Base-by-base conservation (phyloP, 495 filamentous ascomycete species). In the Lindgomyces ingoldianus region DNA sequence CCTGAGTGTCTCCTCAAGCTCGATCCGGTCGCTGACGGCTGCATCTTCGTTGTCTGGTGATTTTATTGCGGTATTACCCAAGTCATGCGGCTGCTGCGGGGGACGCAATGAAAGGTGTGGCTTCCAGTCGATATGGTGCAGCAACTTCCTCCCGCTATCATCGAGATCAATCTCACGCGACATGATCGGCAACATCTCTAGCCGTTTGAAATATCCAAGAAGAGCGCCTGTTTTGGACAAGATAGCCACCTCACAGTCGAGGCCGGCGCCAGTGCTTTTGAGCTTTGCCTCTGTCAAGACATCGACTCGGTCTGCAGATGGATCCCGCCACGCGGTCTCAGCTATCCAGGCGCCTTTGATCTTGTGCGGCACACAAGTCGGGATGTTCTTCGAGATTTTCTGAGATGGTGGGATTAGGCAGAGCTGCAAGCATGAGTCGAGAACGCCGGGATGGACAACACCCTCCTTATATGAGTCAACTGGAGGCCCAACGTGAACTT, bases 101-200 rank as follows among this genome's bases (percentile, higher is more conserved):
- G 9, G 10, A 19, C 9, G 19, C 45, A 48, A 21, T 10, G 45
- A 48, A 10, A 48, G 19, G 9, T 21, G 45, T 10, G 45, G 45
- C 19, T 48, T 11, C 45, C 45, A 48, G 19, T 48, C 45, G 19
- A 48, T 21, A 48, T 21, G 10, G 45, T 48, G 45, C 10, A 48
- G 45, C 10, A 48, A 19, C 45, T 48, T 48, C 45, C 45, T 48
- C 19, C 19, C 45, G 19, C 45, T 48, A 21, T 48, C 45, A 21
- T 48, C 19, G 9, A 21, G 8, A 10, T 48, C 19, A 48, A 21
- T 10, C 10, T 48, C 45, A 21, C 19, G 9, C 9, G 10, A 10
- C 45, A 48, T 10, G 19, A 48, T 21, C 45, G 45, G 45, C 45
- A 48, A 48, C 45, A 48, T 48, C 19, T 48, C 45, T 19, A 48